phyloP scores from a whole-genome alignment of 495 filamentous ascomycete species.

The Hypoxylon fuscum region DNA sequence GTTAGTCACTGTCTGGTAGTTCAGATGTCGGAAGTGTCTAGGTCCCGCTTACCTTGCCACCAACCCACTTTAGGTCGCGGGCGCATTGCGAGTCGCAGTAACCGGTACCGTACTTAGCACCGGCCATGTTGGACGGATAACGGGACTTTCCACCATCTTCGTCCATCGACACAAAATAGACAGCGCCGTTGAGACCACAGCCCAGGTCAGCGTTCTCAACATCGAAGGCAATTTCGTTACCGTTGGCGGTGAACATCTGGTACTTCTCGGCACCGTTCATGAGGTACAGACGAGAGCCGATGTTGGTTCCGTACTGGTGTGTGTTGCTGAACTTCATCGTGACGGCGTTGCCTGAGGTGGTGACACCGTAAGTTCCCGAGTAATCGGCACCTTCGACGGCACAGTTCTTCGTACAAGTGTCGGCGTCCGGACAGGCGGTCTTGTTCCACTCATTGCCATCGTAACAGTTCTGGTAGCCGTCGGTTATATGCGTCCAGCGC shows the following conservation, averaged over 20 bases:
- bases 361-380: constrained; percentile 57
- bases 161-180: constrained; percentile 67
- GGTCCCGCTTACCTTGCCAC: constrained; percentile 47
- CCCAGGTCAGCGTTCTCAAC: constrained; percentile 61
- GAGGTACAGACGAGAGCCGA: constrained; percentile 62
- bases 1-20: neutral
- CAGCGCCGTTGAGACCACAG: constrained; percentile 65
- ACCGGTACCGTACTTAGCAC: constrained; percentile 66
- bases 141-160: constrained; percentile 60
- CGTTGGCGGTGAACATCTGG: constrained; percentile 61
- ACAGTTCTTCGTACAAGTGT: constrained; percentile 60
- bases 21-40: neutral
- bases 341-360: constrained; percentile 52
- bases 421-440: constrained; percentile 58
- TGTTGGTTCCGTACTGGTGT: constrained; percentile 52
- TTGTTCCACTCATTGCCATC: constrained; percentile 67
- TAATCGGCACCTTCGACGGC: constrained; percentile 60
- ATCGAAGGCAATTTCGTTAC: constrained; percentile 68
- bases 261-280: constrained; percentile 61
- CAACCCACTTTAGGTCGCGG: constrained; percentile 60
- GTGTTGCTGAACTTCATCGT: constrained; percentile 63
- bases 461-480: constrained; percentile 56
- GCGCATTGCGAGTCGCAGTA: constrained; percentile 69
- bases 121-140: constrained; percentile 62
- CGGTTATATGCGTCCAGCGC: constrained; percentile 57